Evolutionary conservation across 805 yeast genomes (phyloP).

Genomic region (Scheffersomyces amazonensis): DNA sequence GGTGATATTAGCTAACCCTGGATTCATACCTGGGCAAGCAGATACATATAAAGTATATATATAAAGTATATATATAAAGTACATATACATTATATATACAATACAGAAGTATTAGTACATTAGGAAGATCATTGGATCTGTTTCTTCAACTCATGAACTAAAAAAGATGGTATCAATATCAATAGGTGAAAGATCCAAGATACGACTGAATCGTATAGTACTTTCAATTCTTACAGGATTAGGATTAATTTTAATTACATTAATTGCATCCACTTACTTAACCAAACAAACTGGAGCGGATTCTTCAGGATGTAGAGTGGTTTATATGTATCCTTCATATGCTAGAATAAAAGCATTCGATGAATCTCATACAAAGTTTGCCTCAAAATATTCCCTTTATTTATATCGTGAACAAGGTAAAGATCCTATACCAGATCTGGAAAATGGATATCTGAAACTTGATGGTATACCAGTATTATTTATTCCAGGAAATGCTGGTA

Average conservation of each 20-base stretch:
- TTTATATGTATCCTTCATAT: conserved; percentile 82
- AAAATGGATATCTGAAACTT: conserved; percentile 27
- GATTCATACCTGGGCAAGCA: no score
- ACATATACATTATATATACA: no score
- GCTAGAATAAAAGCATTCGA: conserved; percentile 75
- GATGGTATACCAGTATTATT: conserved; percentile 87
- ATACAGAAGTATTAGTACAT: no score
- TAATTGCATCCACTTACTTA: conserved; percentile 10
- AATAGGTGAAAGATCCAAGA: conserved; percentile 4
- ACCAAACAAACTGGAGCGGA: conserved; percentile 26
- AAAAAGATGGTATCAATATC: no score
- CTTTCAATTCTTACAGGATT: conserved; percentile 10
- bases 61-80: no score
- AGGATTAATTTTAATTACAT: conserved; percentile 13
- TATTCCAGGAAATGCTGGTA: conserved; percentile 98
- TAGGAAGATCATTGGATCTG: no score
- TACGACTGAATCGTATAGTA: conserved; percentile 7
- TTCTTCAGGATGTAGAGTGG: conserved; percentile 52
- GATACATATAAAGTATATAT: no score
- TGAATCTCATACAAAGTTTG: conserved; percentile 61
- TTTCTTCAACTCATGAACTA: no score
- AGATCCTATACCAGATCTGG: conserved; percentile 49
- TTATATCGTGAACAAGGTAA: conserved; percentile 81
- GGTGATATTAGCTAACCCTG: no score
- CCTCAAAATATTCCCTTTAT: conserved; percentile 80